Conservation (phyloP, 352 stramenopile species). For the Phytopythium boreale region DNA sequence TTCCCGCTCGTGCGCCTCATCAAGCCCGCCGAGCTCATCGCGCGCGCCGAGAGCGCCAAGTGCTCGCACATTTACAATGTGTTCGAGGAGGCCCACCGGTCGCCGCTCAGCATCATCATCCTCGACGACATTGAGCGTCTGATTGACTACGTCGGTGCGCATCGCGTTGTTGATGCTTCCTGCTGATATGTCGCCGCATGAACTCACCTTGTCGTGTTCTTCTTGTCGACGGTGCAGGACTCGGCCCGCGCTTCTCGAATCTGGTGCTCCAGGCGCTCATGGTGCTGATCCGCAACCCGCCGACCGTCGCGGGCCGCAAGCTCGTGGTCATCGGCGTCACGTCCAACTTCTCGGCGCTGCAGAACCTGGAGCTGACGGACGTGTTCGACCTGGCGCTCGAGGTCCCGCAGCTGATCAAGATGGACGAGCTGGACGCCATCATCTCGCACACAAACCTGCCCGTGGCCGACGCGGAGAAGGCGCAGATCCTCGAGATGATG, state of each 20-base stretch:
- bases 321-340: constrained; percentile 97
- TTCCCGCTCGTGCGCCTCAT: constrained; percentile 99
- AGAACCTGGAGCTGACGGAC: constrained; percentile 92
- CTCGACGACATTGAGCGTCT: constrained; percentile 99
- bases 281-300: constrained; percentile 97
- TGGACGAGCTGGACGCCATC: constrained; percentile 87
- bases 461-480: constrained; percentile 60
- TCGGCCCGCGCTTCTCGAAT: constrained; percentile 98
- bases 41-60: constrained; percentile 92
- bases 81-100: constrained; percentile 98
- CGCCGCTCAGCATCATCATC: constrained; percentile 97
- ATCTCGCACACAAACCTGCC: constrained; percentile 80
- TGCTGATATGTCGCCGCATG: neutral
- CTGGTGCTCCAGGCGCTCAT: constrained; percentile 97
- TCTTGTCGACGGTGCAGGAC: constrained; percentile 23
- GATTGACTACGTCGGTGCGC: constrained; percentile 93
- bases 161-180: neutral
- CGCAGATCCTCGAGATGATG: constrained; percentile 67
- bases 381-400: constrained; percentile 94
- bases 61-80: constrained; percentile 93
- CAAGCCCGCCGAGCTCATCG: constrained; percentile 97
- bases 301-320: constrained; percentile 91
- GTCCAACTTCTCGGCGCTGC: constrained; percentile 89
- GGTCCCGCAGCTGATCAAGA: constrained; percentile 90
- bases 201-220: constrained; percentile 4